phyloP scores from a whole-genome alignment of 192 early-diverging fungal genomes.

The Coemansia sp. region DNA sequence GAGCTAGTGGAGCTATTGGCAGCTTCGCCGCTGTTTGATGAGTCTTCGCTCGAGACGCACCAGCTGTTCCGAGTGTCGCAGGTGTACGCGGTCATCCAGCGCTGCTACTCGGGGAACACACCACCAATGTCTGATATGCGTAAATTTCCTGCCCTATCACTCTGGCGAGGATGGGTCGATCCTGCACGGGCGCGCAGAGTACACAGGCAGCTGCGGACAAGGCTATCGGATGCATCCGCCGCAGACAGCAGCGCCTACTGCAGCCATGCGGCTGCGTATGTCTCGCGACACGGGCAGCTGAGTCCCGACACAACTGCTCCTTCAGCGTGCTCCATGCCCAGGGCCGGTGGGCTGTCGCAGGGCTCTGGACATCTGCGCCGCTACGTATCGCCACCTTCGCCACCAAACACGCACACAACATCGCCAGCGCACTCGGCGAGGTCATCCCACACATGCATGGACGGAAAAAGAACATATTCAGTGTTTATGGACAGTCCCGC shows the following conservation, averaged over 20 bases:
- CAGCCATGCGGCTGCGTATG: no score
- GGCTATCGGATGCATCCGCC: slow-evolving; percentile 9
- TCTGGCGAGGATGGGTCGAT: slow-evolving; percentile 51
- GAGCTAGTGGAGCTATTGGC: slow-evolving; percentile 26
- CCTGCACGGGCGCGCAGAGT: slow-evolving; percentile 20
- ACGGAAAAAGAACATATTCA: slow-evolving; percentile 7
- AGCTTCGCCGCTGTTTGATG: slow-evolving; percentile 33
- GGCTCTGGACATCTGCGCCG: background rate
- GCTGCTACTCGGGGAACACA: slow-evolving; percentile 6
- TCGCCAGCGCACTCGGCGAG: slow-evolving; percentile 11
- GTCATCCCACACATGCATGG: slow-evolving; percentile 5
- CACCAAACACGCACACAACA: slow-evolving; percentile 27
- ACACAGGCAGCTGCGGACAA: slow-evolving; percentile 16
- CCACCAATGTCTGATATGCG: background rate
- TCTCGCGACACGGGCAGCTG: no score
- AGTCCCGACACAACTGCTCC: background rate
- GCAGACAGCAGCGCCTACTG: background rate
- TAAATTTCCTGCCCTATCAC: slow-evolving; percentile 11
- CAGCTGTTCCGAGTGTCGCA: slow-evolving; percentile 46
- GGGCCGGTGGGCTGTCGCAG: no score
- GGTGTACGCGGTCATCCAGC: slow-evolving; percentile 27
- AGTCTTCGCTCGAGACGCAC: slow-evolving; percentile 40
- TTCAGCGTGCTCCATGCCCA: no score
- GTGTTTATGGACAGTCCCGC: slow-evolving; percentile 27
- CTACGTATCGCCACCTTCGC: slow-evolving; percentile 16